Conservation (phyloP, 2,329 filamentous ascomycete species). For the Colletotrichum brevisporum region DNA sequence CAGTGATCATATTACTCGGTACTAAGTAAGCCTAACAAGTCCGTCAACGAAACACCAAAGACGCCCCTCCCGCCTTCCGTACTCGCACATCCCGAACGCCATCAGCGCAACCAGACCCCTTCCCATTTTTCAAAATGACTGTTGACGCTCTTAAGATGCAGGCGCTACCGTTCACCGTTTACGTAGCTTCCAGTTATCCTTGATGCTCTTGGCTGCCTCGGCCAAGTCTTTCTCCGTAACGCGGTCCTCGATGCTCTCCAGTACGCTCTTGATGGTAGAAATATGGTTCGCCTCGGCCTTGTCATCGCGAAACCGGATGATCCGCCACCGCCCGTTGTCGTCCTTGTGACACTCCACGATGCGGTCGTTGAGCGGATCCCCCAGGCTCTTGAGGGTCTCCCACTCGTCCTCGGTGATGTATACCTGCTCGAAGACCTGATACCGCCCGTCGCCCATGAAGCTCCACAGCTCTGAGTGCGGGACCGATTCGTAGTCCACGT, state of each 20-base stretch:
- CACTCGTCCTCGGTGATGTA: slow-evolving; percentile 83
- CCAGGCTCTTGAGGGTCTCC: slow-evolving; percentile 81
- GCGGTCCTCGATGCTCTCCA: slow-evolving; percentile 89
- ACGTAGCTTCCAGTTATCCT: slow-evolving; percentile 83
- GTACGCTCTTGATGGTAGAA: slow-evolving; percentile 84
- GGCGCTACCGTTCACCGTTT: slow-evolving; percentile 32
- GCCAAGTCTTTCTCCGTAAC: slow-evolving; percentile 88
- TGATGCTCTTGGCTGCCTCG: slow-evolving; percentile 77
- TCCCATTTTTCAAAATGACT: not conserved
- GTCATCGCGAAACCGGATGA: slow-evolving; percentile 92
- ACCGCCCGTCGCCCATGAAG: slow-evolving; percentile 73
- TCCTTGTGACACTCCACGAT: slow-evolving; percentile 94
- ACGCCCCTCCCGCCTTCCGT: slow-evolving; percentile 5
- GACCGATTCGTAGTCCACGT: slow-evolving; percentile 83
- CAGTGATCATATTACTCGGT: no score
- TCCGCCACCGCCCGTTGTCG: slow-evolving; percentile 81
- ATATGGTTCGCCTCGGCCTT: slow-evolving; percentile 93
- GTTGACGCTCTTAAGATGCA: no score
- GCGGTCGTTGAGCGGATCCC: slow-evolving; percentile 84
- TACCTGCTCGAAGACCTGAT: slow-evolving; percentile 77
- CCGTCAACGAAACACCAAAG: slow-evolving; percentile 7
- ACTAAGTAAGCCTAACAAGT: no score
- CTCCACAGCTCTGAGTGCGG: slow-evolving; percentile 82
- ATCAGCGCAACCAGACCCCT: not conserved
- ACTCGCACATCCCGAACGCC: slow-evolving; percentile 11